These are phyloP conservation scores for Ophiostoma sp. DNA, from an alignment of 2,329 filamentous ascomycete genomes.

Conservation along the genomic window DNA sequence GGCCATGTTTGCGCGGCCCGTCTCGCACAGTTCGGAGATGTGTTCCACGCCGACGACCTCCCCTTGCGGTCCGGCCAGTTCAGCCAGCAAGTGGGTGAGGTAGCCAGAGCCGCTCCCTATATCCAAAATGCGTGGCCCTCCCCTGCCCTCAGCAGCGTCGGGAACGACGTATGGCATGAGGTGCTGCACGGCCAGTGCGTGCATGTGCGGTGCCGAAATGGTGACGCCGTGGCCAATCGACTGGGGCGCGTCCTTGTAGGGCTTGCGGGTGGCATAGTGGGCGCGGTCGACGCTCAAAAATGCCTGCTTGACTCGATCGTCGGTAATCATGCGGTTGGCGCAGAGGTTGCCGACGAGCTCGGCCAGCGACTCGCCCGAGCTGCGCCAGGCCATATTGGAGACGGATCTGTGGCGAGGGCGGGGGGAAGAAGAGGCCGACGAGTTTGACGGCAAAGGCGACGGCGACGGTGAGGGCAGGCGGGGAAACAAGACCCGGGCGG, in stretches of 20 bases:
- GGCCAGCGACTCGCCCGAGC: slow-evolving; percentile 71
- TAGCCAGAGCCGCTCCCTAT: slow-evolving; percentile 79
- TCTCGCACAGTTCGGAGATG: slow-evolving; percentile 61
- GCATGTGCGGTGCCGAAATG: slow-evolving; percentile 63
- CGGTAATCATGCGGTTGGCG: slow-evolving; percentile 70
- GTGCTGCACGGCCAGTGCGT: slow-evolving; percentile 54
- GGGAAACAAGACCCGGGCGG: not conserved
- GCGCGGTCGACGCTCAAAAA: slow-evolving; percentile 87
- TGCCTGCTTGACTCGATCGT: slow-evolving; percentile 70
- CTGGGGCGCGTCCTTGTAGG: slow-evolving; percentile 66
- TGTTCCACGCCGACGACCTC: slow-evolving; percentile 74
- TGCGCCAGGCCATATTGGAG: slow-evolving; percentile 81
- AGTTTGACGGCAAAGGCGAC: too few species aligned
- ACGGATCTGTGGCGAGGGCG: not conserved
- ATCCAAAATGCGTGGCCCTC: slow-evolving; percentile 62
- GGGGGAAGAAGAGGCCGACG: too few species aligned
- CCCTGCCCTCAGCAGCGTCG: slow-evolving; percentile 32
- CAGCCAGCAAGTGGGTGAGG: slow-evolving; percentile 82
- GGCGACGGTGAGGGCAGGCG: not conserved
- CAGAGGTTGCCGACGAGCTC: slow-evolving; percentile 78
- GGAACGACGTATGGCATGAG: slow-evolving; percentile 49
- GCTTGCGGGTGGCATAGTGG: slow-evolving; percentile 69
- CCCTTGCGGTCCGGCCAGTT: slow-evolving; percentile 60
- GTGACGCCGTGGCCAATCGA: slow-evolving; percentile 57
- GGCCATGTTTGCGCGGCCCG: slow-evolving; percentile 65